phyloP scores from a whole-genome alignment of 495 filamentous ascomycete species.

The Penicillium lagena region DNA sequence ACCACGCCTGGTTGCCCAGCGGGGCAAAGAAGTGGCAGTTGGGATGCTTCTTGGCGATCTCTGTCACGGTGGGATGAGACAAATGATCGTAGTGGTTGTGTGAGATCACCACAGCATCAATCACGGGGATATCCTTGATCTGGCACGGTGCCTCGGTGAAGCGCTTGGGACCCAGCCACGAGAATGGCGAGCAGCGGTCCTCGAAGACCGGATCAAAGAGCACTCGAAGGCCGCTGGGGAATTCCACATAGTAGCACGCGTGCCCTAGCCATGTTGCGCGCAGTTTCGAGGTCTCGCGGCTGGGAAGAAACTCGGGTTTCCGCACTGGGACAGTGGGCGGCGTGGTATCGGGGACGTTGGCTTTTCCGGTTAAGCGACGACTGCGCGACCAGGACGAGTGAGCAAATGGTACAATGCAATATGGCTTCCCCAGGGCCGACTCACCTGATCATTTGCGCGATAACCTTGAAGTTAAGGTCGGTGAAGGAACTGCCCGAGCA shows the following conservation, averaged over 20 bases:
- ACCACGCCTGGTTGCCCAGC: conserved; percentile 86
- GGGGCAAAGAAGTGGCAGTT: conserved; percentile 85
- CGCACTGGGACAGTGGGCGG: conserved; percentile 62
- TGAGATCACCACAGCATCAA: conserved; percentile 87
- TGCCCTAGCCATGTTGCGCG: conserved; percentile 96
- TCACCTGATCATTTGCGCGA: conserved; percentile 17
- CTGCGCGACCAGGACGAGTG: conserved; percentile 22
- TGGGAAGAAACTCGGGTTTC: conserved; percentile 63
- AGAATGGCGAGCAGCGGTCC: conserved; percentile 73
- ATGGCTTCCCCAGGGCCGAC: neutral
- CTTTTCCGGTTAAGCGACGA: conserved; percentile 50
- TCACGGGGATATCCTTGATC: conserved; percentile 70
- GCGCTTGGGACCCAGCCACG: conserved; percentile 67
- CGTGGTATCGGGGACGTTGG: conserved; percentile 55
- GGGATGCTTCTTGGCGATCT: conserved; percentile 66
- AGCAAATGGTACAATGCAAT: neutral
- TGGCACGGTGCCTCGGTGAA: conserved; percentile 75
- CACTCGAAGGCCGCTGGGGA: conserved; percentile 78
- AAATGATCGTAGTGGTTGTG: conserved; percentile 96
- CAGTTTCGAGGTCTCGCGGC: conserved; percentile 50
- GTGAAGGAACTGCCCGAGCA: conserved; percentile 26
- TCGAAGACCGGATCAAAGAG: conserved; percentile 96
- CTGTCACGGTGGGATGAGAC: conserved; percentile 64
- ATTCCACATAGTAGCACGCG: conserved; percentile 91
- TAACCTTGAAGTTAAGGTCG: conserved; percentile 10